phyloP scores from a whole-genome alignment of 2,329 filamentous ascomycete species.

The Phaeosphaeriaceae sp. region DNA sequence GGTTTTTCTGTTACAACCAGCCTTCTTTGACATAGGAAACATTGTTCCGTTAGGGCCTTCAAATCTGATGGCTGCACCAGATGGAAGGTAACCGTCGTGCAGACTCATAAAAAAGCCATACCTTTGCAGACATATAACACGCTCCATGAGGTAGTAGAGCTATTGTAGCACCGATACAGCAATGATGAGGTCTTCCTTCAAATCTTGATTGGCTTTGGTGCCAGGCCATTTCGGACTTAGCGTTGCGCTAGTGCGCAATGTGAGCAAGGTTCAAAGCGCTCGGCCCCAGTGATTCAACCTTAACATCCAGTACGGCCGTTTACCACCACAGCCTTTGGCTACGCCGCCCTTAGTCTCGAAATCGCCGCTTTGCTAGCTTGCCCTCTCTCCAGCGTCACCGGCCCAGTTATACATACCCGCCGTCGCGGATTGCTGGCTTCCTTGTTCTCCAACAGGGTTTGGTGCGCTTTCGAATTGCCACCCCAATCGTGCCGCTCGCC shows the following conservation, averaged over 20 bases:
- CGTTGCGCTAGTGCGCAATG: not conserved
- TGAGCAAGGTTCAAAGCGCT: not conserved
- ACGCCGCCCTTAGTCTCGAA: not conserved
- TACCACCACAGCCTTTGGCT: not conserved
- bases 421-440: not conserved
- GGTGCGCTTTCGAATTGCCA: not conserved
- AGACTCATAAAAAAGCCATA: not conserved
- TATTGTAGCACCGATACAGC: not conserved
- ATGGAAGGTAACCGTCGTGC: not conserved
- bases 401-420: not conserved
- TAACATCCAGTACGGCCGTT: not conserved
- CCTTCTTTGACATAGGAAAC: not conserved
- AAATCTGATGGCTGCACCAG: not conserved
- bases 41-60: not conserved
- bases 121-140: not conserved
- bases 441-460: not conserved
- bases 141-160: not conserved
- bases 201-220: too few relatives aligned
- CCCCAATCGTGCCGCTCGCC: not conserved
- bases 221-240: not conserved
- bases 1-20: not conserved
- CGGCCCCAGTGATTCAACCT: not conserved
- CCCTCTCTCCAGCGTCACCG: not conserved
- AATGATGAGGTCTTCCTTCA: too few relatives aligned
- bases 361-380: not conserved